phyloP scores from a whole-genome alignment of 345 rosid species.

The Bruguiera sexangula region DNA sequence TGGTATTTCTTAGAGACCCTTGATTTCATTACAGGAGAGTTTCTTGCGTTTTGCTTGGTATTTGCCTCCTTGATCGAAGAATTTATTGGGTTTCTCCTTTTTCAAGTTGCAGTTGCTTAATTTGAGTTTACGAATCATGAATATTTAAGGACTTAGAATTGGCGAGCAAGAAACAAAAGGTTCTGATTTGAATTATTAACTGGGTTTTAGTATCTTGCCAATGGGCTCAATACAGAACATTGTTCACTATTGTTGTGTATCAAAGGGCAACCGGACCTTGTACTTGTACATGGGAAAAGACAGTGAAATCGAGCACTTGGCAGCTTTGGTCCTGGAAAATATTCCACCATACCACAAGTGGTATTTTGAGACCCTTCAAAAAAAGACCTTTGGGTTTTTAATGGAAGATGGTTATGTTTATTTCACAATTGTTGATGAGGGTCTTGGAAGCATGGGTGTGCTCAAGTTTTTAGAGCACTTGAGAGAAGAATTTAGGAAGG shows the following conservation, averaged over 20 bases:
- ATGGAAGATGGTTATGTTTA: conserved; percentile 63
- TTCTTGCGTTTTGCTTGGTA: conserved; percentile 21
- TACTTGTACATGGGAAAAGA: conserved; percentile 59
- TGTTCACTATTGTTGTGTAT: conserved; percentile 69
- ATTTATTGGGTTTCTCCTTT: conserved; percentile 15
- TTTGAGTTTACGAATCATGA: background rate
- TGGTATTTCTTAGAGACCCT: conserved; percentile 29
- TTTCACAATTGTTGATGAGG: conserved; percentile 63
- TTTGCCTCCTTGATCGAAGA: conserved; percentile 24
- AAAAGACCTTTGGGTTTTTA: conserved; percentile 60
- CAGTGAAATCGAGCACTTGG: conserved; percentile 49
- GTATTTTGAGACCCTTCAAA: conserved; percentile 69
- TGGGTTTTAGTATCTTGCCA: background rate
- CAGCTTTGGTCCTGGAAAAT: conserved; percentile 57
- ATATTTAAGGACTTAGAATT: background rate
- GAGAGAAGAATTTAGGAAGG: conserved; percentile 69
- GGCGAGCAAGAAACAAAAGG: background rate
- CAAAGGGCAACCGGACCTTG: conserved; percentile 46
- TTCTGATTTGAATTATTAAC: conserved; percentile 3
- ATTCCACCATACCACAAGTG: conserved; percentile 67
- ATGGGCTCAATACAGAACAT: conserved; percentile 64
- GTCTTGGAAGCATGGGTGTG: conserved; percentile 45
- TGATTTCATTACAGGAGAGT: conserved; percentile 26
- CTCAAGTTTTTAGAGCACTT: conserved; percentile 61
- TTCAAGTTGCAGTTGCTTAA: conserved; percentile 24